Evolutionary conservation across 148 eudicot species (phyloP), one percentile per base, ranked within the genome.

Genomic region (Fagopyrum tataricum): DNA sequence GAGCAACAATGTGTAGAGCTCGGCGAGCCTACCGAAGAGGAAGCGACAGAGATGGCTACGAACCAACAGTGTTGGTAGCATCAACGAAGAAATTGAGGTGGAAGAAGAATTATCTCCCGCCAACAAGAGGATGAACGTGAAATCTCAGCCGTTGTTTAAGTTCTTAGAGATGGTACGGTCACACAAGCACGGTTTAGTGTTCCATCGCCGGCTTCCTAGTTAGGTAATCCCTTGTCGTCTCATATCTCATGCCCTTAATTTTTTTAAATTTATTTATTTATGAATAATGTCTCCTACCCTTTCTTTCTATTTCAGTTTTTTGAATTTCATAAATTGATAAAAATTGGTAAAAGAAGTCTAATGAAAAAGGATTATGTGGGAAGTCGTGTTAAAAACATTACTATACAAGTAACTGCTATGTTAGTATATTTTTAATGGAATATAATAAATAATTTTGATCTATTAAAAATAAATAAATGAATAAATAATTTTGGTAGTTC

Each of bases 1-100:
- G 68, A 84, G 47, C 23, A 85, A 88, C 59, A 90, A 85, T 39
- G 84, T 85, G 71, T 87, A 82, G 74, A 89, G 93, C 67, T 78
- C 93, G 12, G 90, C 84, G 61, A 87, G 84, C 56, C 74, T 81
- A 44, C 77, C 81, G 83, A 80, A 79, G 75, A 79, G 73, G 74
- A 80, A 72, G 76, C 76, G 70, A 47, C 43, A 80, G 86, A 26
- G 61, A 75, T 58, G 72, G 81, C 64, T 75, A 78, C 69, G 56
- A 44, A 20, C 72, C 75, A 43, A 66, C n/a, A 43, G 66, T 26
- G 37, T 44, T n/a, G 68, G 48, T 39, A 55, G 67, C 66, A 55
- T 79, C 79, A 6, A 81, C 77, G 55, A 64, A 0, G 69, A 78
- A 80, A 43, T 81, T 77, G 69, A 73, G 81, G 86, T 14, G 69